A percentile compares a stretch with the other conserved stretches of the same genome.
Evolutionary conservation across 352 stramenopile genomes (phyloP).

Genomic region (Pythium volutum): DNA sequence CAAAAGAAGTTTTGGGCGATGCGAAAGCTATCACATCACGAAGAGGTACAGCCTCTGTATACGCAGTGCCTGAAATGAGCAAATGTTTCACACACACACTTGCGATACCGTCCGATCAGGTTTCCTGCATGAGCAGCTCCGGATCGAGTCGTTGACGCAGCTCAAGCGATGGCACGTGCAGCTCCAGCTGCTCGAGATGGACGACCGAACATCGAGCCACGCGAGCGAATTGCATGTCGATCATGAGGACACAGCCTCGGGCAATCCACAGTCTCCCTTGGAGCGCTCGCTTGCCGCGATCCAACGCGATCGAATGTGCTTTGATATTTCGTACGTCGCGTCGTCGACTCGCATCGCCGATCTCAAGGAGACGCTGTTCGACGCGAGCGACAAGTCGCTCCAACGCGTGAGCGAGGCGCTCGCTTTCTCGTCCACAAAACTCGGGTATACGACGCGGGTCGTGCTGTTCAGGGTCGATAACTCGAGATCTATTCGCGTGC

Average conservation of each 20-base stretch:
- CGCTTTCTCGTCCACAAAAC: constrained; percentile 45
- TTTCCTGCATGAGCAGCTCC: constrained; percentile 42
- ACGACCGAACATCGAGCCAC: background rate
- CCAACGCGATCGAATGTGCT: constrained; percentile 31
- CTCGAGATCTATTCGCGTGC: constrained; percentile 10
- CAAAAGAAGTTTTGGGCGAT: constrained; percentile 7
- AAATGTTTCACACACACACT: background rate
- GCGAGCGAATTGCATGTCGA: background rate
- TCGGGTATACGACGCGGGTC: constrained; percentile 34
- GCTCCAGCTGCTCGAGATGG: constrained; percentile 34
- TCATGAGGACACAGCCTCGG: background rate
- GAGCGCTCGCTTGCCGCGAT: constrained; percentile 1
- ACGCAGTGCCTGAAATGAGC: background rate
- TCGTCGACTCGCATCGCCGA: constrained; percentile 28
- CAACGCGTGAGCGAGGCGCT: constrained; percentile 29
- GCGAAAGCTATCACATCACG: constrained; percentile 25
- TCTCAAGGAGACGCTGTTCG: constrained; percentile 30
- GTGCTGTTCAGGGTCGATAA: constrained; percentile 17
- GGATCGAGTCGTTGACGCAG: constrained; percentile 17
- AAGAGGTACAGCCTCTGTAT: constrained; percentile 21
- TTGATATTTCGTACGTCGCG: constrained; percentile 42
- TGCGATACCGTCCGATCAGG: constrained; percentile 26
- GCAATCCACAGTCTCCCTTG: background rate
- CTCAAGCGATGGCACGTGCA: constrained; percentile 42
- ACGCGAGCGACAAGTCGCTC: constrained; percentile 9